phyloP scores from a whole-genome alignment of 306 rosid species.

The Glycine tomentella region DNA sequence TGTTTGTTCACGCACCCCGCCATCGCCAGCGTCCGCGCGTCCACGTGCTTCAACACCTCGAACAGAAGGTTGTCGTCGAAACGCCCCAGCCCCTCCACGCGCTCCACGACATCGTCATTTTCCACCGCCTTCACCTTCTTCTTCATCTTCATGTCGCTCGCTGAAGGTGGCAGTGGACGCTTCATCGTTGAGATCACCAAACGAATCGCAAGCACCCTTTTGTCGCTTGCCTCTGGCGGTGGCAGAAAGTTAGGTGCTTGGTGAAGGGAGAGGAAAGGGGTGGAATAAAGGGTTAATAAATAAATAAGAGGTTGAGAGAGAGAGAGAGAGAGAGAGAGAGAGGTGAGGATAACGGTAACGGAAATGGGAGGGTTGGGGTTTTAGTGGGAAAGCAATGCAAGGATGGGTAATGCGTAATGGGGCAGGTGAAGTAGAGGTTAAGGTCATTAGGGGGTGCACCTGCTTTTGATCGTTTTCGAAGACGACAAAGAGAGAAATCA shows the following conservation, averaged over 20 bases:
- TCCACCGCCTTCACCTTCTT: slow-evolving; percentile 56
- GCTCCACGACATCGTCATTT: slow-evolving; percentile 15
- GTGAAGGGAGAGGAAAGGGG: neutral
- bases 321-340: no score
- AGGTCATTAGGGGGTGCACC: slow-evolving; percentile 57
- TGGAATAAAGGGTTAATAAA: neutral
- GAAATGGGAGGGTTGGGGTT: slow-evolving; percentile 4
- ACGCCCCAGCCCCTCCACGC: slow-evolving; percentile 51
- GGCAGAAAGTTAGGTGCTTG: neutral
- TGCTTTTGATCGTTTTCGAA: slow-evolving; percentile 68
- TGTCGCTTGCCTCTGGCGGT: no score
- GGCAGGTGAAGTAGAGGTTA: slow-evolving; percentile 54
- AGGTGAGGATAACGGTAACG: slow-evolving; percentile 41
- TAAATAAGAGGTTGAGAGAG: neutral
- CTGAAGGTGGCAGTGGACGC: slow-evolving; percentile 51
- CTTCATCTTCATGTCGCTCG: slow-evolving; percentile 52
- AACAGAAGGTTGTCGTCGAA: slow-evolving; percentile 84
- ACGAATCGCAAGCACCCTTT: no score
- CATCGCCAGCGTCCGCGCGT: slow-evolving; percentile 73
- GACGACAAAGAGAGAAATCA: slow-evolving; percentile 75
- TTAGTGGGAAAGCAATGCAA: neutral
- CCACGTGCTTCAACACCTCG: slow-evolving; percentile 93
- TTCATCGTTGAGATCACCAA: slow-evolving; percentile 53
- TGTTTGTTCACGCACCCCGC: slow-evolving; percentile 89
- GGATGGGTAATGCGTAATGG: slow-evolving; percentile 15